Evolutionary conservation across 176 grass and related monocot species (phyloP).

Genomic region (Saccharum spontaneum): DNA sequence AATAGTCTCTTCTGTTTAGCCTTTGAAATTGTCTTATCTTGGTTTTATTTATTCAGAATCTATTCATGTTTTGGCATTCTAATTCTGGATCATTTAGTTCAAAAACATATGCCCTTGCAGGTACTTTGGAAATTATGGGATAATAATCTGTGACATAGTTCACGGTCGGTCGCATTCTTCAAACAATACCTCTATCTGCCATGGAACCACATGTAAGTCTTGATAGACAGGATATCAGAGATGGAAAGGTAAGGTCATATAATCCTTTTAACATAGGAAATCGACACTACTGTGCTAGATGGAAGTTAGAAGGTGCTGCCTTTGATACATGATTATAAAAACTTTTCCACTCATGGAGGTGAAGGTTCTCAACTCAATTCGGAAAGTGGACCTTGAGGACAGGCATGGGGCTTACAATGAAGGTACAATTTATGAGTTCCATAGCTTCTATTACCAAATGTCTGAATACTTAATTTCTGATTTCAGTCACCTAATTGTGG

Average conservation of each 20-base stretch:
- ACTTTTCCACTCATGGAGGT: conserved; percentile 46
- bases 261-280: background rate
- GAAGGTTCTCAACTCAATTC: conserved; percentile 88
- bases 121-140: conserved; percentile 88
- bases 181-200: conserved; percentile 82
- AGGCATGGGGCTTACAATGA: conserved; percentile 78
- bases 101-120: conserved; percentile 26
- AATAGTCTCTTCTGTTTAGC: background rate
- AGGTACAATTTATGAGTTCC: conserved; percentile 45
- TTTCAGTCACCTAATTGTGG: background rate
- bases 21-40: conserved; percentile 31
- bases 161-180: conserved; percentile 77
- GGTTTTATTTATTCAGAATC: background rate
- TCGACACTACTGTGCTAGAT: background rate
- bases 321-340: background rate
- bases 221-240: conserved; percentile 88
- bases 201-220: conserved; percentile 90
- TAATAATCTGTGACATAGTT: conserved; percentile 86
- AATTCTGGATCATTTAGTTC: background rate
- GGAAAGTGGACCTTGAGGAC: conserved; percentile 76
- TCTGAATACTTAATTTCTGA: conserved; percentile 7
- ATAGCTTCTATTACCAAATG: conserved; percentile 3
- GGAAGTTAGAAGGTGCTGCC: conserved; percentile 7
- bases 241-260: conserved; percentile 72
- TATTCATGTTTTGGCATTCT: background rate